phyloP scores from a whole-genome alignment of 75 land plant genomes.

The Chamaecyparis obtusa region DNA sequence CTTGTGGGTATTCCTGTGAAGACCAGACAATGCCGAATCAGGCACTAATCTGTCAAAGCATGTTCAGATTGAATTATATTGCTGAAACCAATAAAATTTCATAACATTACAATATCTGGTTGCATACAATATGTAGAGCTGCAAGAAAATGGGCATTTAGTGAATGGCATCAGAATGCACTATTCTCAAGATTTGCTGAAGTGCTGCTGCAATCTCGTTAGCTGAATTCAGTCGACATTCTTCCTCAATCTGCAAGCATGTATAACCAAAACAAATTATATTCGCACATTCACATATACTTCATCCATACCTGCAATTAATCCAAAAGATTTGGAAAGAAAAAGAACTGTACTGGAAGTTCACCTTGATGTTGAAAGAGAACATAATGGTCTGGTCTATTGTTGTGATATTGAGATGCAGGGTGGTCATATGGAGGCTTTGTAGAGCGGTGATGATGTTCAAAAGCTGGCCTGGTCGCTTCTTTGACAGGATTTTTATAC shows the following conservation, averaged over 20 bases:
- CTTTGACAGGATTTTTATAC: slow-evolving; percentile 41
- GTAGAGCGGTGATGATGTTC: slow-evolving; percentile 49
- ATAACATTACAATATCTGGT: neutral
- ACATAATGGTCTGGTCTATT: slow-evolving; percentile 54
- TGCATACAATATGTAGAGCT: neutral
- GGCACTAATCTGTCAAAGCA: neutral
- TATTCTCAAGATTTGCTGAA: slow-evolving; percentile 11
- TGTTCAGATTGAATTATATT: neutral
- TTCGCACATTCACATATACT: neutral
- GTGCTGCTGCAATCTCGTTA: neutral
- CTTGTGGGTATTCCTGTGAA: neutral
- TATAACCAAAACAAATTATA: neutral
- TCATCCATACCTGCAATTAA: neutral
- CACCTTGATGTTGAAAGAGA: slow-evolving; percentile 75
- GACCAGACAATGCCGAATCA: neutral
- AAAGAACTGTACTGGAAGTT: neutral
- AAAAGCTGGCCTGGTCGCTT: slow-evolving; percentile 51
- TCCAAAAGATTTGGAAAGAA: neutral
- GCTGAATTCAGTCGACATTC: slow-evolving; percentile 10
- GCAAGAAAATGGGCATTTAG: neutral
- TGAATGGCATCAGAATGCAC: slow-evolving; percentile 4
- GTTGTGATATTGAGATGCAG: slow-evolving; percentile 77
- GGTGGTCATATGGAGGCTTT: slow-evolving; percentile 41
- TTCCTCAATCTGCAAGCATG: neutral
- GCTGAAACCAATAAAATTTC: neutral